Conservation (phyloP, 2,329 filamentous ascomycete genomes). For the Trichoderma sp. region DNA sequence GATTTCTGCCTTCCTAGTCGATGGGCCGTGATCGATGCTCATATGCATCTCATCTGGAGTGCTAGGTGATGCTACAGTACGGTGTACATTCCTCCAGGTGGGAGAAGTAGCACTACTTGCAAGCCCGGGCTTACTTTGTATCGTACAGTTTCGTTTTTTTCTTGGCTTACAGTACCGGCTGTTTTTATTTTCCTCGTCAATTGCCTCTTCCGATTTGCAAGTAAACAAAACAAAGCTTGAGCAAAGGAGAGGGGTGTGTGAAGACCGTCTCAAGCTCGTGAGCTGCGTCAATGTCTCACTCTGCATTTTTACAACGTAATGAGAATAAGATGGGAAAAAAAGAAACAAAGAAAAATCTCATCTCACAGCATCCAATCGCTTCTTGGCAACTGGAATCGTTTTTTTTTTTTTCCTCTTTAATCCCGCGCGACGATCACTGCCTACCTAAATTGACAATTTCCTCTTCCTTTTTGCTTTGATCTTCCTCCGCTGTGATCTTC, state of each 20-base stretch:
- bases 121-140: neutral
- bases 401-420: neutral
- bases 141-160: neutral
- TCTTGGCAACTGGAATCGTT: neutral
- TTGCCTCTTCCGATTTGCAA: neutral
- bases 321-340: neutral
- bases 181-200: neutral
- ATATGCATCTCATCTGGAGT: constrained; percentile 18
- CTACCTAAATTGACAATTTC: neutral
- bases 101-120: neutral
- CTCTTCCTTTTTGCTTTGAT: neutral
- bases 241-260: neutral
- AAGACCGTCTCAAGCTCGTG: neutral
- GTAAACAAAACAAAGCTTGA: neutral
- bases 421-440: neutral
- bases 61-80: no score
- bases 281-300: neutral
- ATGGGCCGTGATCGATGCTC: constrained; percentile 14
- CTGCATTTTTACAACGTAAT: neutral
- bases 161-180: neutral
- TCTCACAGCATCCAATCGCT: neutral
- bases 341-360: neutral
- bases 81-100: no score
- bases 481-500: neutral
- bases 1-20: neutral